Evolutionary conservation across 2,329 filamentous ascomycete species (phyloP), one percentile per base, ranked within the genome.

Genomic region (Penicillium sp.): DNA sequence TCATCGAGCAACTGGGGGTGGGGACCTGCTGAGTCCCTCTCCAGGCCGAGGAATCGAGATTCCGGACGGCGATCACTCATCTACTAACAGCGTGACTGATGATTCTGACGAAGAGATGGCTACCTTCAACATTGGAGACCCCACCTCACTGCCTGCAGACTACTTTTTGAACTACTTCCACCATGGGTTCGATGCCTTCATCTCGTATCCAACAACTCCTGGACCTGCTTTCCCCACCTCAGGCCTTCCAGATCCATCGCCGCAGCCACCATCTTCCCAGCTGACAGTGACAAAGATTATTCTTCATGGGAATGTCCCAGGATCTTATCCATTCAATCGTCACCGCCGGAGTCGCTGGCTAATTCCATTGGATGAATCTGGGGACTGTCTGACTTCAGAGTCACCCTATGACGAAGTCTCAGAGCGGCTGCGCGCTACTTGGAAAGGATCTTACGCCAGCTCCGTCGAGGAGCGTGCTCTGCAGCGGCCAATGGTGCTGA

Each of bases 101-200:
- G 85, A 86, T 55, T 85, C 86, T 2, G 84, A 86, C 56, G 80
- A 82, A 23, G 88, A 90, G 31, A 62, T 71, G 50, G 73, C 75
- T 31, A 79, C 62, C 78, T 81, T 71, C 64, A 86, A 75, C 4
- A 84, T 86, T 1, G 83, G 86, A 4, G 91, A 95, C 70, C 76
- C 79, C 38, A 71, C 73, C 6, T 72, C 70, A 7, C 61, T 76
- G n/a, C 70, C 75, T 3, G 70, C 76, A 8, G 81, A 84, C 66
- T 92, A 88, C 63, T 99, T 97, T 72, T 97, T 94, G 76, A 97
- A 97, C 72, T 99, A 99, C 73, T 99, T 97, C 71, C 89, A 93
- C 63, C 87, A 96, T 60, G 94, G 94, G 2, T 95, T 99, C 69
- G 94, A 99, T 73, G 84, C 97, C 10, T 82, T 97, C 5, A 84